A percentile compares a stretch with the other conserved stretches of the same genome.
Conservation (phyloP, 176 grass and related monocot species). For the Urochloa ruziziensis region DNA sequence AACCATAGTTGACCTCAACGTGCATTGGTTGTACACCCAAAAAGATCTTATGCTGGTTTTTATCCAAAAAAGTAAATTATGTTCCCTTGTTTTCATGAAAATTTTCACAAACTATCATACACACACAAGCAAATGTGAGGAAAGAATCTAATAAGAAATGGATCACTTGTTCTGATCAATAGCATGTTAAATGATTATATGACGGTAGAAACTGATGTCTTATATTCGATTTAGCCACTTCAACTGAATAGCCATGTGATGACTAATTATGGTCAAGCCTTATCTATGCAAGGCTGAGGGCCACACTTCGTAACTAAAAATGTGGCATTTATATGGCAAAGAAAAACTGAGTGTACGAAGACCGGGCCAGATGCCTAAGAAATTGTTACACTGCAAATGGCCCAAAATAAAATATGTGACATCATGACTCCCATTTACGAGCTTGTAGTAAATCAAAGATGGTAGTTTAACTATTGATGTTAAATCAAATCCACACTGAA, state of each 20-base stretch:
- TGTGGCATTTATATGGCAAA: too few relatives aligned
- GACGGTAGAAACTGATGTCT: background rate
- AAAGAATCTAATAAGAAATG: background rate
- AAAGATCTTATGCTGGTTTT: background rate
- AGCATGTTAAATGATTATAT: background rate
- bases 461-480: background rate
- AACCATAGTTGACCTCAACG: too few relatives aligned
- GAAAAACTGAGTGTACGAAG: too few relatives aligned
- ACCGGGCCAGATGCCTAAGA: background rate
- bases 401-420: too few relatives aligned
- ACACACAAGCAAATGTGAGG: background rate
- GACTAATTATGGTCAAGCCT: background rate
- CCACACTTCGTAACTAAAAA: background rate
- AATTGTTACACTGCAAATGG: too few relatives aligned
- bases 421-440: background rate
- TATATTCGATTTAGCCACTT: background rate
- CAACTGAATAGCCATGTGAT: background rate
- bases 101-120: background rate
- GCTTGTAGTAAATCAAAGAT: slow-evolving; percentile 2
- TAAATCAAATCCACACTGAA: background rate
- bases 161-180: background rate
- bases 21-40: background rate
- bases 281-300: background rate
- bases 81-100: background rate
- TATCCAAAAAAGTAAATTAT: background rate